Base-by-base conservation (phyloP, 257 asterid genomes). In the Coffea canephora region DNA sequence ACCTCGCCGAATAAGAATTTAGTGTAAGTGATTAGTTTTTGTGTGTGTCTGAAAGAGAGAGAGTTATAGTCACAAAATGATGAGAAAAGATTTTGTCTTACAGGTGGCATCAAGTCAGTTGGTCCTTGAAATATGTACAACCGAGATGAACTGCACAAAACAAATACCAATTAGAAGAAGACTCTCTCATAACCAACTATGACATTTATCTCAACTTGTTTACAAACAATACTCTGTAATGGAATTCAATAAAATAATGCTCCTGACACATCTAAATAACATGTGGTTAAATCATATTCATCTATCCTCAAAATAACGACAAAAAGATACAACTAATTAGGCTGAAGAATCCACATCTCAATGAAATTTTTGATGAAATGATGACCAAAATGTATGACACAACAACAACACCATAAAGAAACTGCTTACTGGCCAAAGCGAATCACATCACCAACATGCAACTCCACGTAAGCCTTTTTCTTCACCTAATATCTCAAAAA, bases 111-210 rank as follows among this genome's bases (percentile, higher is more conserved):
- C 93, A 95, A 85, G 66, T 91, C 98, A 57, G 88, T 49, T 72
- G 99, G 99, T 34, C 99, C 98, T 91, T 93, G 97, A 68, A 95
- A 92, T 84, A 95, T 87, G 83, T 93, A 95, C 72, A 95, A 85
- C 88, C 99, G 94, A 50, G 99, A 86, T 46, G 99, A 95, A 73
- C 99, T 95, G 92, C 72, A 74, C 54, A 13, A 67, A 84, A 83
- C 74, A 46, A 81, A 80, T 78, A 43, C 68, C 50, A 55, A 59
- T 80, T 52, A 77, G 48, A 79, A 74, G 52, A 45, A 66, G 64
- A 65, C 49, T 71, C 41, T 39, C 70, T 54, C 72, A 75, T 45
- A 27, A 52, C 43, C 43, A 27, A 52, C 43, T 4, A 4, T 39
- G n/a, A 18, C 16, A 18, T 55, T 55, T 55, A 55, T 55, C n/a